Evolutionary conservation across 2,329 filamentous ascomycete species (phyloP).

Genomic region (Chaetoscypha palmicola): DNA sequence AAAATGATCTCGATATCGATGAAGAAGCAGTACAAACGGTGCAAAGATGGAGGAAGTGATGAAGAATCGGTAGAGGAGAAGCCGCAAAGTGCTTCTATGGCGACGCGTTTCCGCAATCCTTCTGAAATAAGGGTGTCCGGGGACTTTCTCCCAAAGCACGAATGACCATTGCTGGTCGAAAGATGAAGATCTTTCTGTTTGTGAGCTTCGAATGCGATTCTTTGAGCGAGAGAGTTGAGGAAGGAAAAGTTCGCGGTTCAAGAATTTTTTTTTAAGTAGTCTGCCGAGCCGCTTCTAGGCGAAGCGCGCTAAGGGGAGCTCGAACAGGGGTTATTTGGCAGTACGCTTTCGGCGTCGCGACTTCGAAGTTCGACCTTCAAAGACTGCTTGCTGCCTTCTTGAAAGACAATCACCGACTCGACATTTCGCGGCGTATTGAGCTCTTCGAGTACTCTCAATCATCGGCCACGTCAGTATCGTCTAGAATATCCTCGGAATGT

Average conservation of each 20-base stretch:
- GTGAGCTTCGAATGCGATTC: constrained; percentile 99
- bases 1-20: constrained; percentile 27
- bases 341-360: constrained; percentile 1
- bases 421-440: too few relatives aligned
- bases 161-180: constrained; percentile 32
- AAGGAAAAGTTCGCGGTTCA: constrained; percentile 31
- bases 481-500: too few relatives aligned
- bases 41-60: constrained; percentile 35
- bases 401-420: constrained; percentile 1
- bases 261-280: constrained; percentile 11
- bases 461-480: too few relatives aligned
- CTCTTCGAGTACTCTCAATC: too few relatives aligned
- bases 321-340: constrained; percentile 1
- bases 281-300: constrained; percentile 1
- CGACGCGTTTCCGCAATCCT: constrained; percentile 93
- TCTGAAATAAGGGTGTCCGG: constrained; percentile 69
- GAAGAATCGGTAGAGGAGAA: constrained; percentile 58
- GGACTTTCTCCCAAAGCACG: constrained; percentile 99
- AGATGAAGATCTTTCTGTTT: constrained; percentile 59
- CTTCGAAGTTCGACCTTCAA: neutral
- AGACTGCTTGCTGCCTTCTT: neutral
- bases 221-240: constrained; percentile 86
- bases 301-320: neutral
- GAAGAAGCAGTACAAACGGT: constrained; percentile 30
- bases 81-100: constrained; percentile 97